A percentile compares a stretch with the other conserved stretches of the same genome.
Conservation (phyloP, 768 basidiomycete species). For the Agaricus sinodeliciosus region DNA sequence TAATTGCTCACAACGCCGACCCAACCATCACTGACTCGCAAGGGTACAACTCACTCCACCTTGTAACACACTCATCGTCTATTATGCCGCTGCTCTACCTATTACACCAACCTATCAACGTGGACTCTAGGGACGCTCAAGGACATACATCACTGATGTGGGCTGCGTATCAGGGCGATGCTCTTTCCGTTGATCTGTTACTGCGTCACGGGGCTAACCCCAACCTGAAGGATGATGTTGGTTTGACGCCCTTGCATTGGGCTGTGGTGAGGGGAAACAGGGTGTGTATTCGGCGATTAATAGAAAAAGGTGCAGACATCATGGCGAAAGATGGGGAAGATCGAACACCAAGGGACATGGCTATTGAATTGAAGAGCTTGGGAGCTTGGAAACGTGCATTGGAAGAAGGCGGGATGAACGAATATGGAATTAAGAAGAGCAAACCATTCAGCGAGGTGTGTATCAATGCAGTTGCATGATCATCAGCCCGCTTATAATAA, state of each 20-base stretch:
- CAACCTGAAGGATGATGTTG: conserved; percentile 69
- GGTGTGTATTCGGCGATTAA: conserved; percentile 73
- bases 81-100: conserved; percentile 94
- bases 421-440: conserved; percentile 60
- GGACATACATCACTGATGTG: conserved; percentile 97
- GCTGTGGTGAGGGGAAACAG: conserved; percentile 94
- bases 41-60: conserved; percentile 93
- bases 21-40: conserved; percentile 88
- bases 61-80: conserved; percentile 89
- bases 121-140: conserved; percentile 85
- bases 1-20: conserved; percentile 87
- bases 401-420: conserved; percentile 80
- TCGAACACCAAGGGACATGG: conserved; percentile 92
- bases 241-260: conserved; percentile 92
- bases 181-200: conserved; percentile 86
- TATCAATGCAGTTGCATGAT: not conserved
- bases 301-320: conserved; percentile 84
- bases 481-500: not conserved
- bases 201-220: conserved; percentile 83
- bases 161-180: conserved; percentile 99
- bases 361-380: conserved; percentile 83
- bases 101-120: conserved; percentile 87
- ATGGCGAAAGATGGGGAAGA: conserved; percentile 75
- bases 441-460: conserved; percentile 67
- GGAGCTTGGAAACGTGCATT: conserved; percentile 87